phyloP scores from a whole-genome alignment of 2,329 filamentous ascomycete genomes.

The Endoconidiophora laricicola region DNA sequence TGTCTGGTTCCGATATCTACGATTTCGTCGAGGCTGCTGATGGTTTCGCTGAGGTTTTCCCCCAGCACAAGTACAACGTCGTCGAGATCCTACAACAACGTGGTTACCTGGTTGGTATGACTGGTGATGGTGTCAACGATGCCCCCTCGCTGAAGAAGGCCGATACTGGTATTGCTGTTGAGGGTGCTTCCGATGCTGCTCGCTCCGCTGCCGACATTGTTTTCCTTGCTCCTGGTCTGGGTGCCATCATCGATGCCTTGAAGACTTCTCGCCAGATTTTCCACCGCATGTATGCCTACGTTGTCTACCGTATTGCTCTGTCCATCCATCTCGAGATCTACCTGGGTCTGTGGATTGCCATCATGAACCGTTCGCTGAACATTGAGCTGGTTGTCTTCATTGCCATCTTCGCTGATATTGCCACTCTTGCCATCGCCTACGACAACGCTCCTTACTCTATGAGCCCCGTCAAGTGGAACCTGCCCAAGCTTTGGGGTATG shows the following conservation, averaged over 20 bases:
- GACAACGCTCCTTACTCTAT: slow-evolving; percentile 80
- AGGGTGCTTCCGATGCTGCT: slow-evolving; percentile 80
- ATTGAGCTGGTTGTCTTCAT: slow-evolving; percentile 84
- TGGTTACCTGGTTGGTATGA: slow-evolving; percentile 91
- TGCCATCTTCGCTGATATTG: slow-evolving; percentile 86
- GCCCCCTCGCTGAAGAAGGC: slow-evolving; percentile 85
- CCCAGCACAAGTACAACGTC: slow-evolving; percentile 89
- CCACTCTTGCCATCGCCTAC: slow-evolving; percentile 81
- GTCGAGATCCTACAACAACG: slow-evolving; percentile 87
- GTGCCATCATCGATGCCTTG: slow-evolving; percentile 80
- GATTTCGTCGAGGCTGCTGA: slow-evolving; percentile 92
- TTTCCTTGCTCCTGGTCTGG: slow-evolving; percentile 79
- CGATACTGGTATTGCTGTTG: slow-evolving; percentile 90
- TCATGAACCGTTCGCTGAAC: slow-evolving; percentile 69
- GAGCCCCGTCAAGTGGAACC: slow-evolving; percentile 85
- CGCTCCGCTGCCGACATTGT: slow-evolving; percentile 86
- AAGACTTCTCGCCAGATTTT: slow-evolving; percentile 92
- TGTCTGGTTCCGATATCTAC: slow-evolving; percentile 86
- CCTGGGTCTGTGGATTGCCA: slow-evolving; percentile 81
- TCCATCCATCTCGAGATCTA: slow-evolving; percentile 86
- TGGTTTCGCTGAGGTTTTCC: slow-evolving; percentile 89
- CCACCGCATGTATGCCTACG: slow-evolving; percentile 93
- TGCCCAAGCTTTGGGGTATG: slow-evolving; percentile 83
- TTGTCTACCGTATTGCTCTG: slow-evolving; percentile 85
- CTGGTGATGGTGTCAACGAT: slow-evolving; percentile 89